These are phyloP conservation scores for Verticillium zaregamsianum DNA, from an alignment of 2,329 filamentous ascomycete genomes.

Conservation along the genomic window DNA sequence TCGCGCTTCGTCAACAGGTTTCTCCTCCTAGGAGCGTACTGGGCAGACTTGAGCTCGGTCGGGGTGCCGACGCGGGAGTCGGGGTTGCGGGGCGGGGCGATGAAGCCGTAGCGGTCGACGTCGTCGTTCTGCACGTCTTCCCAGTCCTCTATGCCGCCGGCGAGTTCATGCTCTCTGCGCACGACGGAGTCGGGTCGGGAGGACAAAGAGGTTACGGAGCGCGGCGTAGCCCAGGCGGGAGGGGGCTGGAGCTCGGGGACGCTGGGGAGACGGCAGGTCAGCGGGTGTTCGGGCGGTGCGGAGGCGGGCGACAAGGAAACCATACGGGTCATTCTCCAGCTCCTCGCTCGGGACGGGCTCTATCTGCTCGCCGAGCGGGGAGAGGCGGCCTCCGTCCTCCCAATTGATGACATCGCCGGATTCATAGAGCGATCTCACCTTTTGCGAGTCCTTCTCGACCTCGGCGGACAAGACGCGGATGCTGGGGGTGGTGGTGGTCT, in stretches of 20 bases:
- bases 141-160: conserved; percentile 63
- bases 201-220: conserved; percentile 39
- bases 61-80: conserved; percentile 36
- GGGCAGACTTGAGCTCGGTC: conserved; percentile 35
- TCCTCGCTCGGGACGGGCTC: conserved; percentile 47
- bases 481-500: conserved; percentile 31
- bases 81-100: conserved; percentile 40
- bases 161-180: conserved; percentile 41
- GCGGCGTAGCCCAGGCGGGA: conserved; percentile 30
- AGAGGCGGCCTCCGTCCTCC: conserved; percentile 46
- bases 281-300: conserved; percentile 18
- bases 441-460: conserved; percentile 60
- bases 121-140: conserved; percentile 57
- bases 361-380: conserved; percentile 41
- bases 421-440: conserved; percentile 64
- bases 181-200: conserved; percentile 34
- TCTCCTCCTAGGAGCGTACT: conserved; percentile 40
- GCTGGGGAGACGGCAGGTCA: conserved; percentile 21
- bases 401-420: conserved; percentile 47
- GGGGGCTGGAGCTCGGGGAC: conserved; percentile 21
- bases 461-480: conserved; percentile 51
- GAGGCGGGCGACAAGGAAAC: conserved; percentile 40
- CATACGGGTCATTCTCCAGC: conserved; percentile 53
- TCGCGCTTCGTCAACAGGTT: conserved; percentile 41
- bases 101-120: conserved; percentile 68